These are phyloP conservation scores for Candida sakaeoensis DNA, from an alignment of 805 yeast genomes.

Conservation along the genomic window DNA sequence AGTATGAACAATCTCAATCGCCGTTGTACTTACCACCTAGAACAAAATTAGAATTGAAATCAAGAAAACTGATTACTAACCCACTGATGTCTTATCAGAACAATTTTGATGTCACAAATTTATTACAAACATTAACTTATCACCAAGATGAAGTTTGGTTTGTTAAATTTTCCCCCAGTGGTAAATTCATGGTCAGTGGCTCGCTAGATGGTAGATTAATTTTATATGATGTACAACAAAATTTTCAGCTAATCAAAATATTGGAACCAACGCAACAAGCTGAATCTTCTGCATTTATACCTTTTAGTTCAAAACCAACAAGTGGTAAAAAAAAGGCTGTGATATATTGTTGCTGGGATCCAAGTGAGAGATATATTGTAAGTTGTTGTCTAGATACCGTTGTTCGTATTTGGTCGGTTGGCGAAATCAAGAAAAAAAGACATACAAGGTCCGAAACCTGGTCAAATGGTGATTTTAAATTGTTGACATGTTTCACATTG, in stretches of 20 bases:
- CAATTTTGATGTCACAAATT: slow-evolving; percentile 29
- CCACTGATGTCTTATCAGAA: slow-evolving; percentile 1
- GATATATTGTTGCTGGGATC: slow-evolving; percentile 72
- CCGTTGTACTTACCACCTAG: slow-evolving; percentile 30
- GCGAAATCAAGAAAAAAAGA: slow-evolving; percentile 21
- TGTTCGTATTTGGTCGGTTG: slow-evolving; percentile 66
- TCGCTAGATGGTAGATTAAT: slow-evolving; percentile 63
- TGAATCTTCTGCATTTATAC: slow-evolving; percentile 25
- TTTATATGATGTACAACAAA: slow-evolving; percentile 59
- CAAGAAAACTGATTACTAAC: neutral
- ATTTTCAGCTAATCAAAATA: slow-evolving; percentile 28
- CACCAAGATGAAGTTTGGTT: slow-evolving; percentile 84
- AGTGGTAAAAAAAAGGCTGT: slow-evolving; percentile 39
- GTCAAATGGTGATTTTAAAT: slow-evolving; percentile 12
- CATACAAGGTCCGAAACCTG: slow-evolving; percentile 5
- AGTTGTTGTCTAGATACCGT: slow-evolving; percentile 71
- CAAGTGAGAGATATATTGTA: slow-evolving; percentile 61
- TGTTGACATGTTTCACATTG: slow-evolving; percentile 34
- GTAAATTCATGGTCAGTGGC: slow-evolving; percentile 72
- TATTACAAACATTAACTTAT: slow-evolving; percentile 42
- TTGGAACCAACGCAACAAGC: slow-evolving; percentile 25
- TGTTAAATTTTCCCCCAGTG: slow-evolving; percentile 72
- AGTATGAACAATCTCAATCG: slow-evolving; percentile 20
- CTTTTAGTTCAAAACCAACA: slow-evolving; percentile 22
- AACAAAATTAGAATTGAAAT: slow-evolving; percentile 7